These are phyloP conservation scores for Xylaria castorea DNA, from an alignment of 495 filamentous ascomycete genomes.

Conservation along the genomic window DNA sequence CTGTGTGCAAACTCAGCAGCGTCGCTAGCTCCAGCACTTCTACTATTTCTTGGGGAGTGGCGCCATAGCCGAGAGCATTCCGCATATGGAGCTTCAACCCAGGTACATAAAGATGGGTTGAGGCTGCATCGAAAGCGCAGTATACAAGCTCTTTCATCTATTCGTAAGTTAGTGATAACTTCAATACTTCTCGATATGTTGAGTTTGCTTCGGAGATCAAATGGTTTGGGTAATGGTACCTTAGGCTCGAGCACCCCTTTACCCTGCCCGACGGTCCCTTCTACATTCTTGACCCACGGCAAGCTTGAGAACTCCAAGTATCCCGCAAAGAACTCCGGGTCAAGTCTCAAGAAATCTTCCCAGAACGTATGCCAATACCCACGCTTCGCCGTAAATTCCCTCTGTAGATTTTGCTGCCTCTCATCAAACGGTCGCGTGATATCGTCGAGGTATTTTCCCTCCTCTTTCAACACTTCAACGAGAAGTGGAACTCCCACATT, in stretches of 20 bases:
- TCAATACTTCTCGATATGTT: not conserved
- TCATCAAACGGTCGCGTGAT: slow-evolving; percentile 37
- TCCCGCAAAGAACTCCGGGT: slow-evolving; percentile 54
- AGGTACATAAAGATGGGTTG: slow-evolving; percentile 52
- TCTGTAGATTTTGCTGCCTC: slow-evolving; percentile 38
- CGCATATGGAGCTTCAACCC: slow-evolving; percentile 55
- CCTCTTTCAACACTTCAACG: slow-evolving; percentile 50
- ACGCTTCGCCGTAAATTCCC: slow-evolving; percentile 43
- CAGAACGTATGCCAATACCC: slow-evolving; percentile 55
- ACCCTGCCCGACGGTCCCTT: slow-evolving; percentile 22
- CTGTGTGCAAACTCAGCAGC: slow-evolving; percentile 46
- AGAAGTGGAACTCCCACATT: slow-evolving; percentile 54
- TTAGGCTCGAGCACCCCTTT: slow-evolving; percentile 47
- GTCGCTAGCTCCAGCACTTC: slow-evolving; percentile 55
- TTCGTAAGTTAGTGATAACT: slow-evolving; percentile 1
- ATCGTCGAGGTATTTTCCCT: slow-evolving; percentile 36
- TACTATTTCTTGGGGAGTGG: slow-evolving; percentile 52
- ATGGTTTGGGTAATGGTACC: slow-evolving; percentile 26
- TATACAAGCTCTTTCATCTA: slow-evolving; percentile 54
- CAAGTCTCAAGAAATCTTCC: slow-evolving; percentile 51
- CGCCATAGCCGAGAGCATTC: slow-evolving; percentile 52
- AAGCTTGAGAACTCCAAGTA: slow-evolving; percentile 49
- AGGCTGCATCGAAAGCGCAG: slow-evolving; percentile 52
- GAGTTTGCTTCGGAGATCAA: not conserved
- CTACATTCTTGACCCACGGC: slow-evolving; percentile 43